Evolutionary conservation across 148 eudicot genomes (phyloP), one percentile per base, ranked within the genome.

Genomic region (Amaranthus hypochondriacus): DNA sequence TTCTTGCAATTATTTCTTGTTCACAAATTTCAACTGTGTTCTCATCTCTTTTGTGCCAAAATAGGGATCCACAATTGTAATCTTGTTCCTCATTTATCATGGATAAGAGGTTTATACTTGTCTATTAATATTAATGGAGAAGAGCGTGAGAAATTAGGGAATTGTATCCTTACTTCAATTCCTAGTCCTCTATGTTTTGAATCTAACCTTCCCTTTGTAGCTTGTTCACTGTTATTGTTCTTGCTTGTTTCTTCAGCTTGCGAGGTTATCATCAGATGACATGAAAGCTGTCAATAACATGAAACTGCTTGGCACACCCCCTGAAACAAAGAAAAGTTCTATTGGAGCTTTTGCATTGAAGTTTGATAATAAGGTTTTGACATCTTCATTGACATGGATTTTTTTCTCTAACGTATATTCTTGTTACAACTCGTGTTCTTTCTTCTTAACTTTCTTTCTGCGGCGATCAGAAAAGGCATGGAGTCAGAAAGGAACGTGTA

Each of bases 251-350:
- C 21, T 80, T 65, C 85, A 89, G 98, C 80, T 95, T 68, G 98
- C 97, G 59, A 81, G 87, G 72, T 71, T 95, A 74, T 85, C 96
- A 10, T 73, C 83, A 5, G 97, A 95, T 67, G 97, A 95, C 81
- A 85, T 81, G 86, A 87, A 73, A 83, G 98, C 98, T 70, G 93
- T 95, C 50, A 81, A 87, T 72, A 95, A 95, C 74, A 88, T 95
- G 89, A 90, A 87, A 80, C 84, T 90, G 74, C 92, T 95, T 67
- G 96, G 89, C 83, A 84, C 86, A 70, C 73, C 89, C 71, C 74
- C 96, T 72, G 92, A 92, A 62, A 71, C 84, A n/a, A 89, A 91
- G 79, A 92, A 92, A 79, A 88, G 87, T 77, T 86, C 93, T 49
- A 43, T 80, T 65, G 89, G 83, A 72, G 81, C 88, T 76, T 90